Conservation (phyloP, 192 early-diverging fungal genomes). For the Coemansia umbellata region DNA sequence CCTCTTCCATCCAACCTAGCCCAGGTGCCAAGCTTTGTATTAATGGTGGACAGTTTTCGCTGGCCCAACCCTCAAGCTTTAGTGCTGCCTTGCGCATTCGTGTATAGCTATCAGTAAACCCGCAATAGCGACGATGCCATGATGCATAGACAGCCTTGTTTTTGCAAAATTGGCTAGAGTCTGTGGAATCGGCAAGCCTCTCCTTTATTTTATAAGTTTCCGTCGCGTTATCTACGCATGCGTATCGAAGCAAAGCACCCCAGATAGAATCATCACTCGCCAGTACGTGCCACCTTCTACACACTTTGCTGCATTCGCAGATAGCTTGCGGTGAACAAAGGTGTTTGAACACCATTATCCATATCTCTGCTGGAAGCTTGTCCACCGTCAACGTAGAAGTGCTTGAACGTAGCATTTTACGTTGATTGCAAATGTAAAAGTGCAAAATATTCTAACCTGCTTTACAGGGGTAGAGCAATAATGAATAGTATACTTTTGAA, state of each 20-base stretch:
- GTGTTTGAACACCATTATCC: conserved; percentile 16
- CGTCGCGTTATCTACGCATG: conserved; percentile 2
- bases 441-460: too few relatives aligned
- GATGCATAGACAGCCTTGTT: conserved; percentile 23
- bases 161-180: not conserved
- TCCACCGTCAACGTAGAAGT: conserved; percentile 73
- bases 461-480: too few relatives aligned
- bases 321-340: conserved; percentile 15
- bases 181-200: not conserved
- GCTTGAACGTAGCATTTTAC: too few relatives aligned
- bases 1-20: conserved; percentile 33
- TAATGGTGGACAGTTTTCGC: conserved; percentile 4
- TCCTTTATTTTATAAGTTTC: not conserved
- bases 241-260: conserved; percentile 13
- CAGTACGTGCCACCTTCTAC: conserved; percentile 14
- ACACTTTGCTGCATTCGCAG: conserved; percentile 40
- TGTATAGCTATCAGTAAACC: conserved; percentile 41
- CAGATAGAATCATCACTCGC: conserved; percentile 26
- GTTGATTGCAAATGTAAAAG: too few relatives aligned
- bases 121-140: conserved; percentile 27
- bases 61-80: conserved; percentile 30
- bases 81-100: conserved; percentile 26
- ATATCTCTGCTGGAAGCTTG: conserved; percentile 33
- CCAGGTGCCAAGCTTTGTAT: conserved; percentile 37
- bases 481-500: too few relatives aligned